phyloP scores from a whole-genome alignment of 1,284 basidiomycete species.

The Apiotrichum sp. region DNA sequence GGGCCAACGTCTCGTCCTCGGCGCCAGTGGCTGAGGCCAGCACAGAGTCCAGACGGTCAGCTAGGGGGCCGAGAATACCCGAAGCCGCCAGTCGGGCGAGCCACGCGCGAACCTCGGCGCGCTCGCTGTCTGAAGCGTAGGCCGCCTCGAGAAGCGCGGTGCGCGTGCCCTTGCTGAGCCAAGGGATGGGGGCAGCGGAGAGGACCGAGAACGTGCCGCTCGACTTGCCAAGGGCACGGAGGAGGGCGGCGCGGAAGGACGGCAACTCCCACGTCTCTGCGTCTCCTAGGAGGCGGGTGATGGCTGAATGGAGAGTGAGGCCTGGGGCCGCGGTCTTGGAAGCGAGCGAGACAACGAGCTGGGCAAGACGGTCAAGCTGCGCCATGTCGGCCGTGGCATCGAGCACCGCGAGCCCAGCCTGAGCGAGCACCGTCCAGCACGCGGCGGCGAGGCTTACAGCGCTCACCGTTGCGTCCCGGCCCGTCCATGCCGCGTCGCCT shows the following conservation, averaged over 20 bases:
- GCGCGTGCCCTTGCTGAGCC: constrained; percentile 13
- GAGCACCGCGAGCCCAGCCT: constrained; percentile 20
- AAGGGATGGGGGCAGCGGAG: constrained; percentile 10
- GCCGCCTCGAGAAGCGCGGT: constrained; percentile 14
- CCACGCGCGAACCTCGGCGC: constrained; percentile 12
- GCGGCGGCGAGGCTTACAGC: constrained; percentile 13
- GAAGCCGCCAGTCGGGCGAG: constrained; percentile 13
- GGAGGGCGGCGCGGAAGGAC: constrained; percentile 10
- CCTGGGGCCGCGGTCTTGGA: background rate
- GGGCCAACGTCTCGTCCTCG: constrained; percentile 3
- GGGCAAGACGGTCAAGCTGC: constrained; percentile 12
- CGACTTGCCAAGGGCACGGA: constrained; percentile 6
- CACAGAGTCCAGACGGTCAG: constrained; percentile 7
- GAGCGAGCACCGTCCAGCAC: constrained; percentile 21
- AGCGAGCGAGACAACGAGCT: constrained; percentile 2
- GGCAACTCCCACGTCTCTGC: constrained; percentile 18
- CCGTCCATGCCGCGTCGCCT: constrained; percentile 5
- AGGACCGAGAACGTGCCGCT: constrained; percentile 14
- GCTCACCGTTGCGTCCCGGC: constrained; percentile 9
- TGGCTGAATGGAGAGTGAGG: background rate
- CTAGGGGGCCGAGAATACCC: constrained; percentile 14
- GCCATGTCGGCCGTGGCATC: constrained; percentile 6
- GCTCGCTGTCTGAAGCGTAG: constrained; percentile 8
- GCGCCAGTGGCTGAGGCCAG: constrained; percentile 3
- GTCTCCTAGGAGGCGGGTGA: constrained; percentile 5